These are phyloP conservation scores for Lipomyces starkeyi DNA, from an alignment of 805 yeast genomes.

Conservation along the genomic window DNA sequence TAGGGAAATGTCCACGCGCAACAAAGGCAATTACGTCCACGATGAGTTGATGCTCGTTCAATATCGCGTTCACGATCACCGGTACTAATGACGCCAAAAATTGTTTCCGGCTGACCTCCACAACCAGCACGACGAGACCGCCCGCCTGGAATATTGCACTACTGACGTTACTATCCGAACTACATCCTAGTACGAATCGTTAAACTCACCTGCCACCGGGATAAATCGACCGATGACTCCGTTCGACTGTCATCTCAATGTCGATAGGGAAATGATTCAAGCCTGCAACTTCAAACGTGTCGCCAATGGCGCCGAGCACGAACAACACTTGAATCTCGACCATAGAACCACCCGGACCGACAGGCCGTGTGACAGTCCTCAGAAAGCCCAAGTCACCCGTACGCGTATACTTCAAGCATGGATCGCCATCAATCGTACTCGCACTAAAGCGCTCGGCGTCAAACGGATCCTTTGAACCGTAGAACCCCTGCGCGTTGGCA, in stretches of 20 bases:
- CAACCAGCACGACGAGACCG: slow-evolving; percentile 74
- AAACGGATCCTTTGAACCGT: slow-evolving; percentile 58
- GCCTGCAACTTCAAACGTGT: slow-evolving; percentile 90
- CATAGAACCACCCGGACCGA: slow-evolving; percentile 49
- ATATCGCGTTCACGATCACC: slow-evolving; percentile 74
- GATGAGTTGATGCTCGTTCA: slow-evolving; percentile 80
- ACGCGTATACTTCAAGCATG: slow-evolving; percentile 69
- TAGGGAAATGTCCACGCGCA: slow-evolving; percentile 64
- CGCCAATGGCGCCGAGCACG: slow-evolving; percentile 81
- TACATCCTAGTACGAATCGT: neutral
- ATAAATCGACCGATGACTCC: slow-evolving; percentile 53
- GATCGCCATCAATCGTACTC: slow-evolving; percentile 66
- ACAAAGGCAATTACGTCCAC: slow-evolving; percentile 85
- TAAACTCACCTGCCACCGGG: slow-evolving; percentile 41
- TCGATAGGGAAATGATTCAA: slow-evolving; percentile 89
- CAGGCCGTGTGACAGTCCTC: slow-evolving; percentile 64
- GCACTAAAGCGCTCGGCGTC: slow-evolving; percentile 65
- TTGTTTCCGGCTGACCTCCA: slow-evolving; percentile 61
- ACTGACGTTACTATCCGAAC: slow-evolving; percentile 26
- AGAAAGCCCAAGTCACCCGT: slow-evolving; percentile 96
- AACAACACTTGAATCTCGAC: slow-evolving; percentile 75
- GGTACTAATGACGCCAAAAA: slow-evolving; percentile 79
- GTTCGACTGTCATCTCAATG: slow-evolving; percentile 71
- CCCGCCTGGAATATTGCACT: slow-evolving; percentile 80
- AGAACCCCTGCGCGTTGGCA: slow-evolving; percentile 71